Evolutionary conservation across 345 rosid species (phyloP), one percentile per base, ranked within the genome.

Genomic region (Linum lewisii): DNA sequence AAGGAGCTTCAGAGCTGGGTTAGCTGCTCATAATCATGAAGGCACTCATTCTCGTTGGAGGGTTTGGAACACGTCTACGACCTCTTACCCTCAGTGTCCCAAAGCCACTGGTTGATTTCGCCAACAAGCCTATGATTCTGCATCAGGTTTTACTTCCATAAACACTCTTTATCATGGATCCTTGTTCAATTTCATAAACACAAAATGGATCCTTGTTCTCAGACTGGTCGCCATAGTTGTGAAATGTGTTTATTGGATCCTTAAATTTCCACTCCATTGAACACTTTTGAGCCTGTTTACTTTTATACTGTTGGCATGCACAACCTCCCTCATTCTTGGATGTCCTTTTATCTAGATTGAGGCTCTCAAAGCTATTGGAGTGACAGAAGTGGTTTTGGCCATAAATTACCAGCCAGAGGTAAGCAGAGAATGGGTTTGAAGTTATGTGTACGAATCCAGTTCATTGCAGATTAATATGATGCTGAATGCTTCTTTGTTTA

Each of bases 321-420:
- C 34, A 29, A 29, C 34, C 7, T 29, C 34, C 7, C 34, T 29
- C 7, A 29, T 29, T 29, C 34, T 29, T 3, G 1, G 34, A 29
- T 29, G 34, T 29, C 34, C 34, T 29, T 29, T 29, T 29, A 29
- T 69, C 50, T 81, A 93, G 99, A 89, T 93, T 21, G 99, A 89
- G 75, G 99, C 99, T 42, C 97, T 93, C 51, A 87, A 84, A 82
- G 91, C 87, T 50, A 75, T 82, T 74, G 99, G 99, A 72, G 99
- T 93, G 24, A 85, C 65, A 72, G 99, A 93, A 82, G 97, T 93
- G 60, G 92, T 93, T 68, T 74, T 93, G 80, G 99, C 99, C 62
- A 89, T 93, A 60, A 93, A 93, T 69, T 93, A 93, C 69, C 99
- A 89, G 68, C 99, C 99, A 62, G 97, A 89, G 90, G 97, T 86